Conservation (phyloP, 148 eudicot species). For the Vaccinium vitisidaea region DNA sequence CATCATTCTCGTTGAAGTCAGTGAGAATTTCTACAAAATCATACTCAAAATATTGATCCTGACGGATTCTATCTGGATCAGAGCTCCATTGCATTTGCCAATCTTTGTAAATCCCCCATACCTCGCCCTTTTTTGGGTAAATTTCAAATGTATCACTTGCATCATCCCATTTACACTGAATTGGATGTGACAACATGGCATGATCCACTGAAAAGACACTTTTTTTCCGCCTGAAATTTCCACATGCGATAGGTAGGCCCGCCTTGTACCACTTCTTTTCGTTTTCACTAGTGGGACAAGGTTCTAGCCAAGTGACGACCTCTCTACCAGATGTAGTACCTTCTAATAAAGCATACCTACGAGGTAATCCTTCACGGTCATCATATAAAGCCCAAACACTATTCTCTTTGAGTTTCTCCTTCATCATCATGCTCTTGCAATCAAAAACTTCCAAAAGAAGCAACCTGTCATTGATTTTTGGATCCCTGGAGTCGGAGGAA, state of each 20-base stretch:
- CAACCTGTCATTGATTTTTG: background rate
- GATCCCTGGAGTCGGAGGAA: background rate
- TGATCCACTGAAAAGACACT: background rate
- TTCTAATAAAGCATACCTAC: background rate
- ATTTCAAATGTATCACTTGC: background rate
- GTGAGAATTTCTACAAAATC: background rate
- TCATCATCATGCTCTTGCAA: background rate
- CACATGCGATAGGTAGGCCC: background rate
- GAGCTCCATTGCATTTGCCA: background rate
- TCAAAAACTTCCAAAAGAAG: background rate
- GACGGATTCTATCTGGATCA: background rate
- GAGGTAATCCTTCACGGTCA: background rate
- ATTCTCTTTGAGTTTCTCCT: background rate
- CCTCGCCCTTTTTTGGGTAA: background rate
- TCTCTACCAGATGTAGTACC: background rate
- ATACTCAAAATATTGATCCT: background rate
- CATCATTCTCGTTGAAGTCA: background rate
- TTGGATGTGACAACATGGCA: background rate
- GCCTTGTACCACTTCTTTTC: background rate
- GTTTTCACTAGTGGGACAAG: background rate
- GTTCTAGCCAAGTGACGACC: background rate
- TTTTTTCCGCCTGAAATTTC: background rate
- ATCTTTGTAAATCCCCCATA: background rate
- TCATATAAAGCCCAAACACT: background rate
- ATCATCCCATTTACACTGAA: background rate